Evolutionary conservation across 306 rosid species (phyloP).

Genomic region (Glycine latifolia): DNA sequence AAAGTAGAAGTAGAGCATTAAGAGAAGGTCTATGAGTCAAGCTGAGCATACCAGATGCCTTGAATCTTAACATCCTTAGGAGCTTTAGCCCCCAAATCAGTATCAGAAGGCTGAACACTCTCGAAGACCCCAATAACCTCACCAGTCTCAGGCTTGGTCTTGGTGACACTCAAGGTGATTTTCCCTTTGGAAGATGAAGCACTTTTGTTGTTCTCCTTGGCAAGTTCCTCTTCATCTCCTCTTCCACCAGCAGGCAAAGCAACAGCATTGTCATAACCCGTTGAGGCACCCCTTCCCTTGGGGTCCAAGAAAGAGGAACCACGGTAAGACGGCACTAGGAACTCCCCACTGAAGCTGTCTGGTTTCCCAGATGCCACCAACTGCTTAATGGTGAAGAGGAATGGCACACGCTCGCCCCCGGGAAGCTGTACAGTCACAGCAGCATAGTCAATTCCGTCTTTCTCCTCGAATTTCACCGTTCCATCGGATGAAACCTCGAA

Average conservation of each 20-base stretch:
- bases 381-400: conserved; percentile 93
- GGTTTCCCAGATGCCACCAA: conserved; percentile 95
- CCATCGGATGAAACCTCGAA: conserved; percentile 81
- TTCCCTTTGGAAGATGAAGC: conserved; percentile 79
- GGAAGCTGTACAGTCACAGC: conserved; percentile 92
- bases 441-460: conserved; percentile 91
- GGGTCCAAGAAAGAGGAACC: conserved; percentile 98
- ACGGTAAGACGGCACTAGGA: conserved; percentile 88
- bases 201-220: conserved; percentile 80
- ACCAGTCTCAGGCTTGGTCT: conserved; percentile 88
- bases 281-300: conserved; percentile 95
- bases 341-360: conserved; percentile 71
- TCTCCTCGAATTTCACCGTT: conserved; percentile 78
- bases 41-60: conserved; percentile 99
- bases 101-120: conserved; percentile 92
- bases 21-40: conserved; percentile 60
- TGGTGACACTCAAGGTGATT: conserved; percentile 82
- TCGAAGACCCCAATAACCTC: conserved; percentile 93
- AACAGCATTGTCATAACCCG: conserved; percentile 88
- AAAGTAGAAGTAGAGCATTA: conserved; percentile 7
- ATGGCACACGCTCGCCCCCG: conserved; percentile 94
- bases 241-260: conserved; percentile 94
- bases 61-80: conserved; percentile 96
- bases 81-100: conserved; percentile 94
- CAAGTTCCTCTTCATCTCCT: conserved; percentile 94